Evolutionary conservation across 345 rosid genomes (phyloP).

Genomic region (Eucalyptus tenuipes): DNA sequence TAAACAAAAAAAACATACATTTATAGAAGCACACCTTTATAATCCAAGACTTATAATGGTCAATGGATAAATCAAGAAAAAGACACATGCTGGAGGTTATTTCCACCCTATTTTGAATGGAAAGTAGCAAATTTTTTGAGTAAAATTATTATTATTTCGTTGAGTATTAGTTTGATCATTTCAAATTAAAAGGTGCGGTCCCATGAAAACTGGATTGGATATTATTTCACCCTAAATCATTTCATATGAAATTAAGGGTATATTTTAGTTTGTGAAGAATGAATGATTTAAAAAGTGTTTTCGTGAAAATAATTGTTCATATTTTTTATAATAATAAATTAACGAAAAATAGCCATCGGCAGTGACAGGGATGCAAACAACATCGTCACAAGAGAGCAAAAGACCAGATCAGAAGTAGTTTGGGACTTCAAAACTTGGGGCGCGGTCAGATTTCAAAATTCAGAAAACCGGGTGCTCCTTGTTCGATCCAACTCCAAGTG

Average conservation of each 20-base stretch:
- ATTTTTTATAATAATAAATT: too few relatives aligned
- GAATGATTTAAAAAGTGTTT: too few relatives aligned
- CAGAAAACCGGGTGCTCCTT: neutral
- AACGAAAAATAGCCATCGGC: neutral
- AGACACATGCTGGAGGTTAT: neutral
- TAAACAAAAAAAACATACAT: too few relatives aligned
- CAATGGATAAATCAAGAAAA: neutral
- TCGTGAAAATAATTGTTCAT: accelerated
- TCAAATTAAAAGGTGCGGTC: neutral
- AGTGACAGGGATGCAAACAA: neutral
- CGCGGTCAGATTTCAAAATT: neutral
- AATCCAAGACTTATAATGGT: neutral
- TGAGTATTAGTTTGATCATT: neutral
- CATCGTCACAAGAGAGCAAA: neutral
- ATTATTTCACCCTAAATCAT: neutral
- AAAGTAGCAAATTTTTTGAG: neutral
- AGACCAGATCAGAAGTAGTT: neutral
- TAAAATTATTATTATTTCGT: neutral
- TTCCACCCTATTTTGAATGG: neutral
- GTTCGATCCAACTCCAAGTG: neutral
- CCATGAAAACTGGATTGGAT: neutral
- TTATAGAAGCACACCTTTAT: neutral
- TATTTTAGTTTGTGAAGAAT: too few relatives aligned
- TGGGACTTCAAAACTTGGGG: neutral
- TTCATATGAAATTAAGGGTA: neutral